These are phyloP conservation scores for Sordariomycetes sp. DNA, from an alignment of 2,329 filamentous ascomycete genomes.

Conservation along the genomic window DNA sequence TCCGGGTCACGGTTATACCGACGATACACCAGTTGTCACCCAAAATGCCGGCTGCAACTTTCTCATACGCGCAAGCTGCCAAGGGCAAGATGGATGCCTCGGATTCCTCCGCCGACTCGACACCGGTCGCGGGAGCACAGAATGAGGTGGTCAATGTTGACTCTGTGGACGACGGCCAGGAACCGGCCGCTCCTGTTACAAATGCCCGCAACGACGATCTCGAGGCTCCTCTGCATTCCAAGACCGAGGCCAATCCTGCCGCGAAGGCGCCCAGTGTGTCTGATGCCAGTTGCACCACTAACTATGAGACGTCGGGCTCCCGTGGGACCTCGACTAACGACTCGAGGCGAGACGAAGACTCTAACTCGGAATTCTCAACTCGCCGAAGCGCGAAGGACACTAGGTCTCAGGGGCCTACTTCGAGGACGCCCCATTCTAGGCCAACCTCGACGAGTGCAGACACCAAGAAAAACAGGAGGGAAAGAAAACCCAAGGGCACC, in stretches of 20 bases:
- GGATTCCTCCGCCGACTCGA: not conserved
- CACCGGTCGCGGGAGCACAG: not conserved
- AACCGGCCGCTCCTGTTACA: not conserved
- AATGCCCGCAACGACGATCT: not conserved
- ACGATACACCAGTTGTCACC: slow-evolving; percentile 1
- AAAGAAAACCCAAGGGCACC: slow-evolving; percentile 44
- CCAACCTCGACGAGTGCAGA: slow-evolving; percentile 11
- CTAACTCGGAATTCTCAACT: not conserved
- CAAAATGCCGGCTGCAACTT: slow-evolving; percentile 47
- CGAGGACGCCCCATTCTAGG: slow-evolving; percentile 3
- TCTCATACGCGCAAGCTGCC: slow-evolving; percentile 93
- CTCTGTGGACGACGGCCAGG: not conserved
- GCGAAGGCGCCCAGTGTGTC: slow-evolving; percentile 2
- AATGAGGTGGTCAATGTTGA: not conserved
- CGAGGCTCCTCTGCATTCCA: not conserved
- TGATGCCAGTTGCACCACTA: slow-evolving; percentile 4
- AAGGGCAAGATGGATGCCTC: slow-evolving; percentile 47
- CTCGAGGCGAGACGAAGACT: slow-evolving; percentile 3
- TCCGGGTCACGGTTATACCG: not conserved
- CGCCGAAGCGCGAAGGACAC: slow-evolving; percentile 3
- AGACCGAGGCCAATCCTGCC: not conserved
- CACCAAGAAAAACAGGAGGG: slow-evolving; percentile 32
- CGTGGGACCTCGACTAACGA: slow-evolving; percentile 1
- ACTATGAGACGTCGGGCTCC: slow-evolving; percentile 3
- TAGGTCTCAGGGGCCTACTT: not conserved